phyloP scores from a whole-genome alignment of 2,329 filamentous ascomycete genomes.

The Didymella pinodella region DNA sequence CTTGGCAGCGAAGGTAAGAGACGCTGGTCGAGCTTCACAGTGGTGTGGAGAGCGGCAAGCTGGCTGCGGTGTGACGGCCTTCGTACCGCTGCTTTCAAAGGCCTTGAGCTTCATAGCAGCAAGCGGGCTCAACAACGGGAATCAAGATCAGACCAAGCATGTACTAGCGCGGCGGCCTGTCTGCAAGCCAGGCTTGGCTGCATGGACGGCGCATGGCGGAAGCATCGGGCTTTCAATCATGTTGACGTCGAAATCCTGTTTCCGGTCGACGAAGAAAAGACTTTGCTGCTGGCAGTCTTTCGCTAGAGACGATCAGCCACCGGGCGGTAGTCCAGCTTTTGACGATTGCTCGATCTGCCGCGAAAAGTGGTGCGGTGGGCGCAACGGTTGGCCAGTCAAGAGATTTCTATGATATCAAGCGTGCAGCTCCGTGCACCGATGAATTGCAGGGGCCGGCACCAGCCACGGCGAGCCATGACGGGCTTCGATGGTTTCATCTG shows the following conservation, averaged over 20 bases:
- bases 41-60: conserved; percentile 11
- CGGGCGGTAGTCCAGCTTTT: conserved; percentile 2
- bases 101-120: conserved; percentile 10
- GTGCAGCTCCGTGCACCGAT: conserved; percentile 4
- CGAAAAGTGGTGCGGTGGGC: conserved; percentile 17
- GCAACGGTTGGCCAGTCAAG: conserved; percentile 11
- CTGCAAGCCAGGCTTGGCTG: conserved; percentile 24
- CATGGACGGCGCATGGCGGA: conserved; percentile 23
- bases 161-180: conserved; percentile 18
- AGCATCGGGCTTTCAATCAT: conserved; percentile 13
- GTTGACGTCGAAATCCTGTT: conserved; percentile 25
- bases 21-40: conserved; percentile 9
- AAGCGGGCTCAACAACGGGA: conserved; percentile 15
- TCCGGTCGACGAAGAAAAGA: conserved; percentile 2
- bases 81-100: not conserved
- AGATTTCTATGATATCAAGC: conserved; percentile 40
- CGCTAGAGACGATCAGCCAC: conserved; percentile 7
- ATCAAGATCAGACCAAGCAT: conserved; percentile 20
- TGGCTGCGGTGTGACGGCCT: conserved; percentile 15
- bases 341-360: conserved; percentile 17
- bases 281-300: not conserved
- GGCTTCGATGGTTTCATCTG: conserved; percentile 20
- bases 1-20: conserved; percentile 22
- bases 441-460: conserved; percentile 31
- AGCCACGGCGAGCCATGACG: conserved; percentile 35